A percentile compares a stretch with the other conserved stretches of the same genome.
These are phyloP conservation scores for Prunus fruticosa DNA, from an alignment of 306 rosid species.

Conservation along the genomic window DNA sequence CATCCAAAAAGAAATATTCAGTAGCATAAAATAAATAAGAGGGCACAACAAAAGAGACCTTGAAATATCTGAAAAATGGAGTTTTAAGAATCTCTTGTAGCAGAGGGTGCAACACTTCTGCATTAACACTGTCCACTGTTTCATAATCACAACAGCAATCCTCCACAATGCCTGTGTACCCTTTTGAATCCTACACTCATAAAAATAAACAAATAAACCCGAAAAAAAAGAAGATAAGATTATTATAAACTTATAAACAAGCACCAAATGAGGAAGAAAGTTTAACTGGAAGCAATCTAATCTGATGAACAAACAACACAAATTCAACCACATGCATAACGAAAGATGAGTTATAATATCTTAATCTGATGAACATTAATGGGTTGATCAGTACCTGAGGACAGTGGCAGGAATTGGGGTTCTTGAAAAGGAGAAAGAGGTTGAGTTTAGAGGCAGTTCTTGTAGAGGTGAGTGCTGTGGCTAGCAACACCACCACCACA, in stretches of 20 bases:
- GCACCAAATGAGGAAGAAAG: too few species aligned
- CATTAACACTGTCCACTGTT: too few species aligned
- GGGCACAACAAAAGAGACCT: too few species aligned
- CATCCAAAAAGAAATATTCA: too few species aligned
- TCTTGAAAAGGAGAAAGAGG: slow-evolving; percentile 5
- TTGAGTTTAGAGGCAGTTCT: neutral
- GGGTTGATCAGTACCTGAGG: slow-evolving; percentile 1
- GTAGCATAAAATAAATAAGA: too few species aligned
- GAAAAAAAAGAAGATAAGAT: neutral
- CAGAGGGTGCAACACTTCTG: too few species aligned
- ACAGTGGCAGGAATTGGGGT: slow-evolving; percentile 23
- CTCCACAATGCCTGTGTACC: slow-evolving; percentile 57
- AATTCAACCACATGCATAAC: neutral
- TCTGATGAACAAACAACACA: neutral
- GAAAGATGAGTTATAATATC: neutral
- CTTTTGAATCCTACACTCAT: slow-evolving; percentile 34
- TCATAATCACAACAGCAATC: too few species aligned
- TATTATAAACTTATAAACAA: neutral
- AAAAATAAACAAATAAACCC: neutral
- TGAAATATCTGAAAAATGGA: too few species aligned
- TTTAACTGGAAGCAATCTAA: too few species aligned
- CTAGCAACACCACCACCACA: slow-evolving; percentile 15
- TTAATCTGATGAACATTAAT: neutral
- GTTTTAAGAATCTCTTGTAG: too few species aligned
- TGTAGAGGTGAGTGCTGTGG: slow-evolving; percentile 5